Conservation (phyloP, 2,329 filamentous ascomycete species). For the Xenoacremonium recifei region DNA sequence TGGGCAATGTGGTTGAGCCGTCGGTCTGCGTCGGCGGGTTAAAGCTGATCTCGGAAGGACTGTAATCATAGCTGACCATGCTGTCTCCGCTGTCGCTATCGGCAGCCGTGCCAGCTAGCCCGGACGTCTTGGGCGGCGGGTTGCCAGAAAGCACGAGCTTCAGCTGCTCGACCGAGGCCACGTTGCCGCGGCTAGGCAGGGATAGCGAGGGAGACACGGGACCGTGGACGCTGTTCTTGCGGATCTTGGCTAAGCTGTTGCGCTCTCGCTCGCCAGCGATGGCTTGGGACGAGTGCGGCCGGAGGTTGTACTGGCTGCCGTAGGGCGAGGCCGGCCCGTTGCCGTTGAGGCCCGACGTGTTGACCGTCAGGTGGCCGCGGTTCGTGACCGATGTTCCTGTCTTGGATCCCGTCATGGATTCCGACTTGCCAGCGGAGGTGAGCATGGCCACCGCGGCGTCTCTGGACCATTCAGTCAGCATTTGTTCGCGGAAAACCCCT, state of each 20-base stretch:
- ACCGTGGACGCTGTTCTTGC: slow-evolving; percentile 56
- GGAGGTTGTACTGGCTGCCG: slow-evolving; percentile 49
- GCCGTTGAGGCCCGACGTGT: slow-evolving; percentile 40
- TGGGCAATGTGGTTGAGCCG: slow-evolving; percentile 26
- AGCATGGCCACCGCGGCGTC: slow-evolving; percentile 69
- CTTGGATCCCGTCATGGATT: slow-evolving; percentile 74
- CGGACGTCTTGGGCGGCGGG: slow-evolving; percentile 36
- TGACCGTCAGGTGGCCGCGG: slow-evolving; percentile 58
- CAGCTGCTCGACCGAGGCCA: slow-evolving; percentile 63
- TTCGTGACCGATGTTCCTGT: slow-evolving; percentile 56
- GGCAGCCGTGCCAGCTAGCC: slow-evolving; percentile 39
- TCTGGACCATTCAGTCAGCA: slow-evolving; percentile 77
- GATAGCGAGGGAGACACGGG: slow-evolving; percentile 44
- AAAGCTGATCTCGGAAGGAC: slow-evolving; percentile 65
- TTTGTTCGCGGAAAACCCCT: slow-evolving; percentile 65
- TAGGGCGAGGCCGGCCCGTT: slow-evolving; percentile 44
- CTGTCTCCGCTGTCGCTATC: slow-evolving; percentile 61
- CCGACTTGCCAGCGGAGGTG: slow-evolving; percentile 67
- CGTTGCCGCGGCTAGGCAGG: slow-evolving; percentile 45
- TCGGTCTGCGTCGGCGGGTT: slow-evolving; percentile 40
- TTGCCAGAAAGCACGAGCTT: slow-evolving; percentile 60
- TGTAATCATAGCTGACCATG: slow-evolving; percentile 68
- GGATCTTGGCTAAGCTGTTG: slow-evolving; percentile 39
- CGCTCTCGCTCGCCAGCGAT: slow-evolving; percentile 31
- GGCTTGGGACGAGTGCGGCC: slow-evolving; percentile 45